Evolutionary conservation across 2,329 filamentous ascomycete genomes (phyloP), one percentile per base, ranked within the genome.

Genomic region (Diaporthe sp.): DNA sequence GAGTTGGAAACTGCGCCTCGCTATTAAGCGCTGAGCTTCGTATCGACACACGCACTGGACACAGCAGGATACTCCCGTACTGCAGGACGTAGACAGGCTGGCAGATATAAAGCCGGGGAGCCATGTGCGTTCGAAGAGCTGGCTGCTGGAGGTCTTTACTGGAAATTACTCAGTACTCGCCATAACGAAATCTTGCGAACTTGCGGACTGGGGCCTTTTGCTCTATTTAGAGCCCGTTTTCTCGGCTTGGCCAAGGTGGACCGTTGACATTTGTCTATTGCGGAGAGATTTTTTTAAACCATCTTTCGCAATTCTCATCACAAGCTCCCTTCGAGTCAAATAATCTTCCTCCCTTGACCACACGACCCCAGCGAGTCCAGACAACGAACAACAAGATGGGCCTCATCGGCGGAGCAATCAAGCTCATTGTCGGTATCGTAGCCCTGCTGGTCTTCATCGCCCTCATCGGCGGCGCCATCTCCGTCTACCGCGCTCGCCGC

Each of bases 371-470:
- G n/a, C 54, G 17, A 57, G 12, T 54, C 25, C 15, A 57, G 15
- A 57, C 6, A 17, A 57, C 6, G 2, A 33, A 57, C 4, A 57
- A 35, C 30, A 57, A 57, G 7, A 57, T 57, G 54, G 54, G 54
- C 30, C 54, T 57, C 54, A 57, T 57, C 28, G 12, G n/a, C 54
- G 54, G 4, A 57, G 54, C 54, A n/a, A 57, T 57, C 54, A 57
- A 57, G 28, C 15, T 57, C 17, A 35, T 57, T 4, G 13, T 57
- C 54, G 54, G 54, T 10, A 35, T 57, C 28, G 28, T 57, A 57
- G 54, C 54, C 54, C 6, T 57, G 5, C 15, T 57, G 28, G 54
- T 33, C 30, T 9, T 57, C 54, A 5, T 57, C 54, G 54, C 54
- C 54, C 54, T 57, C 54, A n/a, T 57, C 17, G 28, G 54, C 54